Percentiles rank a stretch among this genome's conserved stretches.
phyloP scores from a whole-genome alignment of 1,139 yeast genomes.

The Suhomyces guaymorum region DNA sequence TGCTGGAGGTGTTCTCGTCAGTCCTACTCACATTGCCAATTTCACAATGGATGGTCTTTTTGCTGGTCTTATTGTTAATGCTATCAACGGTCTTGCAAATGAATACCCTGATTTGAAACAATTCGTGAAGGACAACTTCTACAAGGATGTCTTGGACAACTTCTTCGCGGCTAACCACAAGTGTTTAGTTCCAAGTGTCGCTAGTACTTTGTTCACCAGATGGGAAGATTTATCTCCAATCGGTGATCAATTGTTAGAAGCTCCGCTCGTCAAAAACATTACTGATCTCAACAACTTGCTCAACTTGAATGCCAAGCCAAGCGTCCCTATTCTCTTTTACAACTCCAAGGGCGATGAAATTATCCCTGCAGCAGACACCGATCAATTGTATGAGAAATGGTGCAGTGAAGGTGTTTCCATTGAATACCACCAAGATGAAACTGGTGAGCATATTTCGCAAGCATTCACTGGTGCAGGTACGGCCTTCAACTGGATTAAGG shows the following conservation, averaged over 20 bases:
- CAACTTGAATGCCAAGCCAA: slow-evolving; percentile 15
- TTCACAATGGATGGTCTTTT: slow-evolving; percentile 9
- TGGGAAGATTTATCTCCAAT: slow-evolving; percentile 2
- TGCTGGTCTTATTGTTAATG: slow-evolving; percentile 30
- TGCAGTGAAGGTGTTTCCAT: slow-evolving; percentile 18
- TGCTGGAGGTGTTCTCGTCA: slow-evolving; percentile 5
- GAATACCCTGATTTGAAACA: slow-evolving; percentile 25
- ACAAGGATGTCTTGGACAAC: neutral
- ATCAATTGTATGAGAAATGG: slow-evolving; percentile 16
- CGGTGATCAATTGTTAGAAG: neutral
- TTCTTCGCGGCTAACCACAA: neutral
- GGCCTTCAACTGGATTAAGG: slow-evolving; percentile 18
- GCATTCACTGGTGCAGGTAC: slow-evolving; percentile 18
- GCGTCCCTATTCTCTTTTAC: slow-evolving; percentile 24
- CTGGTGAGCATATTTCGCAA: slow-evolving; percentile 20
- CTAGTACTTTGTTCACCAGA: neutral
- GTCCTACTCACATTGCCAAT: neutral
- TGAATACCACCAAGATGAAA: slow-evolving; percentile 18
- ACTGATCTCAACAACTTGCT: slow-evolving; percentile 1
- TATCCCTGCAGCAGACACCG: slow-evolving; percentile 18
- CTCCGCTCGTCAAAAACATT: neutral
- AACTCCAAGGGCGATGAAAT: slow-evolving; percentile 23
- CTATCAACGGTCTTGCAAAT: slow-evolving; percentile 27
- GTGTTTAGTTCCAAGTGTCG: slow-evolving; percentile 1
- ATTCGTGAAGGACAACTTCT: slow-evolving; percentile 6